Evolutionary conservation across 805 yeast genomes (phyloP).

Genomic region (Cyberlindnera bimundalis): DNA sequence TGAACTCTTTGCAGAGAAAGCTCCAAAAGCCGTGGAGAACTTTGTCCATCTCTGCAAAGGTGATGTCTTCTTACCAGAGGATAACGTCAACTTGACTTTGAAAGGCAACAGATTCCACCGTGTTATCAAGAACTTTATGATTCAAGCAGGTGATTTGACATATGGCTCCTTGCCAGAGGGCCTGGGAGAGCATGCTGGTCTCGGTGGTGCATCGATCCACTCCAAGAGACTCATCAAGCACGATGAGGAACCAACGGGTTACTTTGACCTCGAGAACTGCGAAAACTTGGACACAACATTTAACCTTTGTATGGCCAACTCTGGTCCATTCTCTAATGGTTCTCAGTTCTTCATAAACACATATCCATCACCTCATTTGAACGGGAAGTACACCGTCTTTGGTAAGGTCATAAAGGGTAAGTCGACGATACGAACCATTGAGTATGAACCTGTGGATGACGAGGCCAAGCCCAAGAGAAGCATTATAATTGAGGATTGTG

Average conservation of each 20-base stretch:
- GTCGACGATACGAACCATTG: slow-evolving; percentile 65
- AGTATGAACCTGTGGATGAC: slow-evolving; percentile 43
- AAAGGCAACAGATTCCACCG: slow-evolving; percentile 54
- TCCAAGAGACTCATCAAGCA: slow-evolving; percentile 19
- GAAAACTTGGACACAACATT: slow-evolving; percentile 42
- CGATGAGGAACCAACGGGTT: slow-evolving; percentile 29
- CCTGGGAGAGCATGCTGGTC: slow-evolving; percentile 30
- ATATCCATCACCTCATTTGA: slow-evolving; percentile 66
- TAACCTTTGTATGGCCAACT: slow-evolving; percentile 62
- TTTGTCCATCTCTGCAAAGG: slow-evolving; percentile 46
- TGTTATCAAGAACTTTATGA: slow-evolving; percentile 63
- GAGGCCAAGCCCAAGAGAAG: slow-evolving; percentile 40
- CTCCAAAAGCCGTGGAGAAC: slow-evolving; percentile 56
- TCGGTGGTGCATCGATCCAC: slow-evolving; percentile 46
- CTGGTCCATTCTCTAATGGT: slow-evolving; percentile 49
- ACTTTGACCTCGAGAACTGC: slow-evolving; percentile 57
- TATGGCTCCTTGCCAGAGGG: slow-evolving; percentile 34
- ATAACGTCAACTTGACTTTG: slow-evolving; percentile 32
- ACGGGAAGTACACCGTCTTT: slow-evolving; percentile 73
- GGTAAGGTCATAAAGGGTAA: slow-evolving; percentile 70
- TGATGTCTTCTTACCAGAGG: slow-evolving; percentile 22
- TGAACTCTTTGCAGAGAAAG: slow-evolving; percentile 44
- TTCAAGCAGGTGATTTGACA: slow-evolving; percentile 63
- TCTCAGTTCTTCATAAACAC: slow-evolving; percentile 75
- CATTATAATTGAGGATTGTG: slow-evolving; percentile 54